A percentile compares a stretch with the other conserved stretches of the same genome.
Evolutionary conservation across 192 early-diverging fungal genomes (phyloP).

Genomic region (Backusella parvicylindrica): DNA sequence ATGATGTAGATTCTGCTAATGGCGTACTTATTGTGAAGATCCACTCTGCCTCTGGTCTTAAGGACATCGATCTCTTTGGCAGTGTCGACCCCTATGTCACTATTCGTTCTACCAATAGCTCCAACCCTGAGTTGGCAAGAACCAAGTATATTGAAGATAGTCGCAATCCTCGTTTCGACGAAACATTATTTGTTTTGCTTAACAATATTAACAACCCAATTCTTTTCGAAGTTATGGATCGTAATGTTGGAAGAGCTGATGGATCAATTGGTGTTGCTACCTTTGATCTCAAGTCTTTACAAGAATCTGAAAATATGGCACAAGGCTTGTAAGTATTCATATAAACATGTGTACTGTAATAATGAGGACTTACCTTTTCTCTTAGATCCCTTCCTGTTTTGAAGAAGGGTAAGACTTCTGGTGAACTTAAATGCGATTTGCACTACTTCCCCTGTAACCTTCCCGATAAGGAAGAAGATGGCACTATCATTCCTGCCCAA

Average conservation of each 20-base stretch:
- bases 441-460: slow-evolving; percentile 38
- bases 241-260: slow-evolving; percentile 72
- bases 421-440: slow-evolving; percentile 36
- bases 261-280: slow-evolving; percentile 60
- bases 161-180: slow-evolving; percentile 83
- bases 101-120: slow-evolving; percentile 60
- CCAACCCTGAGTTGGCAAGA: slow-evolving; percentile 55
- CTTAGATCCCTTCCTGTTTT: slow-evolving; percentile 24
- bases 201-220: slow-evolving; percentile 73
- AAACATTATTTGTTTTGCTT: slow-evolving; percentile 74
- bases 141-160: slow-evolving; percentile 72
- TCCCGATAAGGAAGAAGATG: slow-evolving; percentile 38
- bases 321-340: slow-evolving; percentile 41
- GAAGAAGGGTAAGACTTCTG: slow-evolving; percentile 40
- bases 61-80: slow-evolving; percentile 85
- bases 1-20: slow-evolving; percentile 58
- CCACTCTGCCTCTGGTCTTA: slow-evolving; percentile 75
- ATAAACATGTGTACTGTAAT: neutral
- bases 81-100: slow-evolving; percentile 86
- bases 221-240: slow-evolving; percentile 79
- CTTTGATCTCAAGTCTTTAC: slow-evolving; percentile 45
- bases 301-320: slow-evolving; percentile 36
- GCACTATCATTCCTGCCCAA: slow-evolving; percentile 35
- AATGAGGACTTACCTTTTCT: neutral
- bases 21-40: slow-evolving; percentile 85